Percentiles rank a stretch among this genome's conserved stretches.
Evolutionary conservation across 345 rosid genomes (phyloP).

Genomic region (Gossypioides kirkii): DNA sequence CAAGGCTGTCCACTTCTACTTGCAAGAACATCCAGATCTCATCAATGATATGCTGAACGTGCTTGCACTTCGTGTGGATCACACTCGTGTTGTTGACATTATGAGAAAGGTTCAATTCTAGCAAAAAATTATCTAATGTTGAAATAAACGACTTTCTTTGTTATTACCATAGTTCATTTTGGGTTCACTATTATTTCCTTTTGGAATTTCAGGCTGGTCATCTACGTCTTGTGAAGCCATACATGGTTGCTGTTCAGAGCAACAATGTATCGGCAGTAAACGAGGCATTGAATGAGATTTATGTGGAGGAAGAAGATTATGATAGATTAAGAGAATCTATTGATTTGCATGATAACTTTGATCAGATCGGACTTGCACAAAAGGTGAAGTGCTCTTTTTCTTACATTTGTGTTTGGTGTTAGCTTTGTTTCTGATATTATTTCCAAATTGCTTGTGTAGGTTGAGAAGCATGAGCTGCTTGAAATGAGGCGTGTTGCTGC

Average conservation of each 20-base stretch:
- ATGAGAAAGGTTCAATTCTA: slow-evolving; percentile 72
- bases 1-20: slow-evolving; percentile 96
- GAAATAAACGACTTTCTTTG: neutral
- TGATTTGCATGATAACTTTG: slow-evolving; percentile 89
- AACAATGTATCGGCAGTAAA: slow-evolving; percentile 89
- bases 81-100: slow-evolving; percentile 93
- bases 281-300: slow-evolving; percentile 88
- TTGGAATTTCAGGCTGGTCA: slow-evolving; percentile 77
- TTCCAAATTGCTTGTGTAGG: slow-evolving; percentile 39
- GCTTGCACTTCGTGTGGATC: slow-evolving; percentile 91
- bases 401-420: neutral
- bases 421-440: slow-evolving; percentile 7
- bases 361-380: slow-evolving; percentile 89
- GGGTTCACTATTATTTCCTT: slow-evolving; percentile 1
- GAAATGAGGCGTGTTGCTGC: slow-evolving; percentile 99
- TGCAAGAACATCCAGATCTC: slow-evolving; percentile 94
- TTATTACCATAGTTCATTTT: slow-evolving; percentile 1
- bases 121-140: neutral
- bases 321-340: slow-evolving; percentile 89
- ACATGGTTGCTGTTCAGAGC: slow-evolving; percentile 96
- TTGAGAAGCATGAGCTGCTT: slow-evolving; percentile 97
- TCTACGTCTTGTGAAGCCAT: slow-evolving; percentile 86
- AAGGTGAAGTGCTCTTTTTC: slow-evolving; percentile 42
- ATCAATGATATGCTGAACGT: slow-evolving; percentile 93
- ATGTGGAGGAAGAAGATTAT: slow-evolving; percentile 92